Evolutionary conservation across 2,329 filamentous ascomycete genomes (phyloP).

Genomic region (Ustilaginoidea virens): DNA sequence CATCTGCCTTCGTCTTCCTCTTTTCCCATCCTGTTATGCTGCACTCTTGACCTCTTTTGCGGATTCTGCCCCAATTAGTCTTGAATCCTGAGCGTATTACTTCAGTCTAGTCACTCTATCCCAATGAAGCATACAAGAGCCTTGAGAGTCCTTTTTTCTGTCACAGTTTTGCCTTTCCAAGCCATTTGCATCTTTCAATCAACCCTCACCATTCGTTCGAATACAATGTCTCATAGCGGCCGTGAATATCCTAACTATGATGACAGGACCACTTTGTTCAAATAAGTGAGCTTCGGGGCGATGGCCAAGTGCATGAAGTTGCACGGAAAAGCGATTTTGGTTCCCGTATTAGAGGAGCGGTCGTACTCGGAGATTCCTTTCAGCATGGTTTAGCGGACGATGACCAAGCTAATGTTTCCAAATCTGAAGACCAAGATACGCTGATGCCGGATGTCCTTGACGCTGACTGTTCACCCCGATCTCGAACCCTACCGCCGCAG

Average conservation of each 20-base stretch:
- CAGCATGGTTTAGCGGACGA: constrained; percentile 20
- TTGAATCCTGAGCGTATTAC: too few species aligned
- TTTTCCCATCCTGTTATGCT: not conserved
- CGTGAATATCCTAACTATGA: constrained; percentile 4
- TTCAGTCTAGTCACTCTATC: too few species aligned
- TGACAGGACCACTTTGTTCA: constrained; percentile 61
- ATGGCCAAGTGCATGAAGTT: constrained; percentile 61
- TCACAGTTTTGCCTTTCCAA: too few species aligned
- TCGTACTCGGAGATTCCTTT: constrained; percentile 49
- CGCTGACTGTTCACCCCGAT: constrained; percentile 2
- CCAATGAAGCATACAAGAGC: too few species aligned
- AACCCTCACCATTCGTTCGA: not conserved
- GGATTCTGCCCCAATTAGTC: too few species aligned
- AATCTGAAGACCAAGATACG: constrained; percentile 24
- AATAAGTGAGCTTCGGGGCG: constrained; percentile 56
- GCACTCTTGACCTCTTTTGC: too few species aligned
- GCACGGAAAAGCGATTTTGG: constrained; percentile 66
- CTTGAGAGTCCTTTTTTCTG: too few species aligned
- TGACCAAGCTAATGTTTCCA: constrained; percentile 13
- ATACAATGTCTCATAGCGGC: not conserved
- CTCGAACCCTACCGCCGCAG: constrained; percentile 50
- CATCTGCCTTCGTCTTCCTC: not conserved
- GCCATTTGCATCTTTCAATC: too few species aligned
- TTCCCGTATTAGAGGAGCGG: constrained; percentile 62
- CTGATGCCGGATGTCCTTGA: constrained; percentile 17